Base-by-base conservation (phyloP, 1,284 basidiomycete genomes). In the Pseudozyma hubeiensis region DNA sequence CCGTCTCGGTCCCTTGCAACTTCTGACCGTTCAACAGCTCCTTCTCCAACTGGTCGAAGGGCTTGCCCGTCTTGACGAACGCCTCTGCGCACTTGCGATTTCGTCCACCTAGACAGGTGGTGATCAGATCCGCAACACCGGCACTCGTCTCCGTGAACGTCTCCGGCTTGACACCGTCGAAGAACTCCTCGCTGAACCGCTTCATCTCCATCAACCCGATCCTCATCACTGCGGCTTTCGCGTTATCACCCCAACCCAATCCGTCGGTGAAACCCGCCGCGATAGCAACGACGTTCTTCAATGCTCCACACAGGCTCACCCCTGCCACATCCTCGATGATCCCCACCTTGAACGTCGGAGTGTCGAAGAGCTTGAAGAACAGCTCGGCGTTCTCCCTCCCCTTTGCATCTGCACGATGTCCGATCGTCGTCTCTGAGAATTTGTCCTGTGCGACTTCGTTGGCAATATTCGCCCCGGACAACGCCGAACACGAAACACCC, bases 141-240 rank as follows among this genome's bases (percentile, higher is more conserved):
- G 88, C 87, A 46, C 74, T 78, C 75, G 86, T 84, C 87, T 87
- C 74, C 84, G 84, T 67, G 77, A 89, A 88, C 0, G 88, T 88
- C 58, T 87, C 86, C 5, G 86, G 83, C 77, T 87, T 87, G 78
- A 87, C 86, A 50, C 86, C 85, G 0, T 86, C 78, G 80, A 89
- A 88, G 84, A 88, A 89, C 75, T 88, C 87, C 57, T 86, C 85
- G 59, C 87, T 86, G 81, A 87, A 86, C 29, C 81, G 73, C 60
- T 83, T 83, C 85, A 85, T 85, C 67, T 85, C 85, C 63, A 85
- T 73, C 44, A 85, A 57, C 6, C 83, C 83, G 59, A 83, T 88
- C 43, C 88, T 85, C 87, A 89, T 89, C 74, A 89, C 86, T 9
- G 88, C 88, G 24, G 88, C 87, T 69, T 89, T 88, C n/a, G 88